phyloP scores from a whole-genome alignment of 2,329 filamentous ascomycete genomes.

The Colletotrichum spaethianum region DNA sequence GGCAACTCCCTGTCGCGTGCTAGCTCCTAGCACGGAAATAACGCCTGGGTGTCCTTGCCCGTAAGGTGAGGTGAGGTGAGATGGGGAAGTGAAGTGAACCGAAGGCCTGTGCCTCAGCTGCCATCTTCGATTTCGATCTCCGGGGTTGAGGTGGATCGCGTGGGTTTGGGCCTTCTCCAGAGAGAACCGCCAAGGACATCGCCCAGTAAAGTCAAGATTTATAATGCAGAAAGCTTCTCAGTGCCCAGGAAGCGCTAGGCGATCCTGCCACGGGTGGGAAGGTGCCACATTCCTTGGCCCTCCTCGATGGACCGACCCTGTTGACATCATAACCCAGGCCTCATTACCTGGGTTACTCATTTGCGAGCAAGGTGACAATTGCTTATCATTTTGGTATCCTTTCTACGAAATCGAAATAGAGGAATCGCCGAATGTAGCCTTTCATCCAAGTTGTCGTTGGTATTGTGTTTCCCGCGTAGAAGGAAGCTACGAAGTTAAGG shows the following conservation, averaged over 20 bases:
- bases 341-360: not conserved
- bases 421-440: not conserved
- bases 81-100: slow-evolving; percentile 2
- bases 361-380: not conserved
- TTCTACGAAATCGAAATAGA: not conserved
- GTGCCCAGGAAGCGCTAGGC: slow-evolving; percentile 17
- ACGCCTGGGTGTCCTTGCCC: slow-evolving; percentile 7
- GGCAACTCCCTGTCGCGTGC: slow-evolving; percentile 3
- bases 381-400: not conserved
- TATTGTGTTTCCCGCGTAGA: not conserved
- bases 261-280: slow-evolving; percentile 3
- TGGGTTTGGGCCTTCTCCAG: not conserved
- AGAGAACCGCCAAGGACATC: not conserved
- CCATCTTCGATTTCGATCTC: not conserved
- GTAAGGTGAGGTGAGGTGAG: not conserved
- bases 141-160: not conserved
- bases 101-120: not conserved
- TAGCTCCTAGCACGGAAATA: not conserved
- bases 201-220: slow-evolving; percentile 29
- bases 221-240: slow-evolving; percentile 6
- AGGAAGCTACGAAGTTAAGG: not conserved
- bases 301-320: not conserved
- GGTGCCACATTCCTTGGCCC: slow-evolving; percentile 31
- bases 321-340: slow-evolving; percentile 17
- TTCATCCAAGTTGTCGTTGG: not conserved